phyloP scores from a whole-genome alignment of 805 yeast species.

The Torulaspora maleeae region DNA sequence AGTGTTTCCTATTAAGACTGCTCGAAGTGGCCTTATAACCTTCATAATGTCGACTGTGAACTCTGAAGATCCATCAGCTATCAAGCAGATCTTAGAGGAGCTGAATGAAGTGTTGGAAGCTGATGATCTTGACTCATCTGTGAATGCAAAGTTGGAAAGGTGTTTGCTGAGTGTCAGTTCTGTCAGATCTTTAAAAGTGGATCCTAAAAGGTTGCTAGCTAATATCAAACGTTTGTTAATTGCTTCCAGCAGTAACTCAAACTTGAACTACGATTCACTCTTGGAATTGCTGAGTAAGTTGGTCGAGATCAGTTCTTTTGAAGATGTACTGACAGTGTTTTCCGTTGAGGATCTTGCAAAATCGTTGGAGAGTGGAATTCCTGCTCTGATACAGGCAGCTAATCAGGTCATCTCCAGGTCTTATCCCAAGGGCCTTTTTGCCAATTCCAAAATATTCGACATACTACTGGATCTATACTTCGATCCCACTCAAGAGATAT shows the following conservation, averaged over 20 bases:
- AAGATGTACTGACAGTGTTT: slow-evolving; percentile 22
- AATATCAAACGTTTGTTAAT: slow-evolving; percentile 20
- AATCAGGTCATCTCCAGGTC: slow-evolving; percentile 29
- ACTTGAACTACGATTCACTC: slow-evolving; percentile 22
- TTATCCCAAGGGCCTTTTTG: slow-evolving; percentile 27
- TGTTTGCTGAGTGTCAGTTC: slow-evolving; percentile 22
- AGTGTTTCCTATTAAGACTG: neutral
- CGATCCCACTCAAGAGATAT: slow-evolving; percentile 19
- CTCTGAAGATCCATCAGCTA: neutral
- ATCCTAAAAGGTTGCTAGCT: slow-evolving; percentile 17
- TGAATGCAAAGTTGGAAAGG: slow-evolving; percentile 18
- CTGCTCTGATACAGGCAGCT: slow-evolving; percentile 20
- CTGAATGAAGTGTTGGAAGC: slow-evolving; percentile 10
- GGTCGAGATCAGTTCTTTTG: slow-evolving; percentile 21
- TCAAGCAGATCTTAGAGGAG: slow-evolving; percentile 8
- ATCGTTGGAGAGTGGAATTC: slow-evolving; percentile 23
- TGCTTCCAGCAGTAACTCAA: neutral
- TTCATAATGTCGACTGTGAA: neutral
- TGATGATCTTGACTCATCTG: slow-evolving; percentile 6
- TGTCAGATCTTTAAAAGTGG: slow-evolving; percentile 6
- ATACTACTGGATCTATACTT: slow-evolving; percentile 23
- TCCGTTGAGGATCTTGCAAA: slow-evolving; percentile 21
- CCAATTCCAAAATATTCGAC: slow-evolving; percentile 21
- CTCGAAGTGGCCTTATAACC: too few relatives aligned
- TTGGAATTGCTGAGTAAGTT: slow-evolving; percentile 22